Percentiles rank a stretch among this genome's conserved stretches.
Conservation (phyloP, 1,284 basidiomycete species). For the Ustilago loliicola region DNA sequence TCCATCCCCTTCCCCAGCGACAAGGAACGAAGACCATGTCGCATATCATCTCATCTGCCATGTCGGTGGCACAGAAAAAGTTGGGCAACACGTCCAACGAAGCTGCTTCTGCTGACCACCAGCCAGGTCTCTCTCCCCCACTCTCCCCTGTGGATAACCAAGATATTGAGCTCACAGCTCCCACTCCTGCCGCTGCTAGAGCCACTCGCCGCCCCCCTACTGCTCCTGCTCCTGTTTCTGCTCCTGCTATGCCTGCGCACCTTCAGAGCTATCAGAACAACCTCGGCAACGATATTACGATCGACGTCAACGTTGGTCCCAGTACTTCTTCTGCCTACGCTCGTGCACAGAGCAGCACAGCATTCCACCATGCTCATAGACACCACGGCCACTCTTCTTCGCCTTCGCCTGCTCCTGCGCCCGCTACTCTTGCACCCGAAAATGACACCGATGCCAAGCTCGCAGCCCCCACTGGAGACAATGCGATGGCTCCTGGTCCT, state of each 20-base stretch:
- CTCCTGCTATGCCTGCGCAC: constrained; percentile 30
- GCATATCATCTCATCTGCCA: constrained; percentile 54
- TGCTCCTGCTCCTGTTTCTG: constrained; percentile 29
- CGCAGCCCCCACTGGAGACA: constrained; percentile 7
- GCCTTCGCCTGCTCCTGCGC: constrained; percentile 11
- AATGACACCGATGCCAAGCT: constrained; percentile 7
- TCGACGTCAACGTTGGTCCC: constrained; percentile 54
- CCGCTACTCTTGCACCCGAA: not conserved
- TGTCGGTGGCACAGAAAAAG: constrained; percentile 47
- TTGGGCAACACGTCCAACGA: constrained; percentile 31
- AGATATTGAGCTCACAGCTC: constrained; percentile 55
- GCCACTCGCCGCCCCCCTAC: constrained; percentile 15
- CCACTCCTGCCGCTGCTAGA: constrained; percentile 34
- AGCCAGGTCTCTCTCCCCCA: constrained; percentile 61
- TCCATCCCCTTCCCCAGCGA: not conserved
- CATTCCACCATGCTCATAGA: constrained; percentile 48
- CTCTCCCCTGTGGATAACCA: constrained; percentile 46
- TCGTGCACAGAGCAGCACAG: constrained; percentile 50
- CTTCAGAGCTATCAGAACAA: constrained; percentile 30
- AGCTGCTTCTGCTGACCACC: constrained; percentile 35
- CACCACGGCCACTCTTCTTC: constrained; percentile 32
- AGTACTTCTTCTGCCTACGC: constrained; percentile 49
- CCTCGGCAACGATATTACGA: constrained; percentile 43
- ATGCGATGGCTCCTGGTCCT: constrained; percentile 6
- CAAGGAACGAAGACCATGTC: constrained; percentile 30